These are phyloP conservation scores for Thermothelomyces thermophilus DNA, from an alignment of 2,329 filamentous ascomycete genomes.

Conservation along the genomic window DNA sequence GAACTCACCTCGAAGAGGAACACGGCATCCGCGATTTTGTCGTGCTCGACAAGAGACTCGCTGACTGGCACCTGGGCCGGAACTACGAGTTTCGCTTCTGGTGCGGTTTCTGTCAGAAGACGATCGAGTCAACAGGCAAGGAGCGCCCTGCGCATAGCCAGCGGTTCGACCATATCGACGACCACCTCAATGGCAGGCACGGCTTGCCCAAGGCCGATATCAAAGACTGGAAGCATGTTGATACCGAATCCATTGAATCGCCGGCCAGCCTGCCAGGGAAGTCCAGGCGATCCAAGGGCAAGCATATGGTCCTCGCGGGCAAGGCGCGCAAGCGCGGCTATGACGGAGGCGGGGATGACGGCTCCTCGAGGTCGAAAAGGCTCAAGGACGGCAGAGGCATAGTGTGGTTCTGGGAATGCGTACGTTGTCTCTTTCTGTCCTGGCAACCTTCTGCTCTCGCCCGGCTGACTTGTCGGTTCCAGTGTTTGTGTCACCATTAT, in stretches of 20 bases:
- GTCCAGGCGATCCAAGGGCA: not conserved
- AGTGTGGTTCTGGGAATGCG: constrained; percentile 13
- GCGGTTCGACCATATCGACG: constrained; percentile 66
- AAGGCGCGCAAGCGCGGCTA: not conserved
- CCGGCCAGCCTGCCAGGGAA: not conserved
- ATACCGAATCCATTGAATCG: constrained; percentile 20
- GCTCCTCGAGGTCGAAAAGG: not conserved
- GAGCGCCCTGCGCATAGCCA: constrained; percentile 46
- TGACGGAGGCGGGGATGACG: not conserved
- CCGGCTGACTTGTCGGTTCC: too few relatives aligned
- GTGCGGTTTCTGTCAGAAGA: constrained; percentile 72
- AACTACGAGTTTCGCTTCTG: constrained; percentile 65
- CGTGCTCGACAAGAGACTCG: constrained; percentile 38
- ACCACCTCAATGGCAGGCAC: constrained; percentile 55
- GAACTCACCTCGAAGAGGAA: constrained; percentile 50
- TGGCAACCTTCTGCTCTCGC: too few relatives aligned
- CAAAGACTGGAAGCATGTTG: constrained; percentile 47
- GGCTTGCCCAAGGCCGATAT: constrained; percentile 38
- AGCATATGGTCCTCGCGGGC: not conserved
- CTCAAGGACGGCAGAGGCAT: constrained; percentile 8
- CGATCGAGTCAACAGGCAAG: constrained; percentile 45
- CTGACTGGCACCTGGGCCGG: constrained; percentile 54
- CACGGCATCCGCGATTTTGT: constrained; percentile 36
- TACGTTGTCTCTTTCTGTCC: constrained; percentile 1
- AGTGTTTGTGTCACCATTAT: constrained; percentile 10